Percentiles rank a stretch among this genome's conserved stretches.
These are phyloP conservation scores for Backusella australiensis DNA, from an alignment of 192 early-diverging fungal species.

Conservation along the genomic window DNA sequence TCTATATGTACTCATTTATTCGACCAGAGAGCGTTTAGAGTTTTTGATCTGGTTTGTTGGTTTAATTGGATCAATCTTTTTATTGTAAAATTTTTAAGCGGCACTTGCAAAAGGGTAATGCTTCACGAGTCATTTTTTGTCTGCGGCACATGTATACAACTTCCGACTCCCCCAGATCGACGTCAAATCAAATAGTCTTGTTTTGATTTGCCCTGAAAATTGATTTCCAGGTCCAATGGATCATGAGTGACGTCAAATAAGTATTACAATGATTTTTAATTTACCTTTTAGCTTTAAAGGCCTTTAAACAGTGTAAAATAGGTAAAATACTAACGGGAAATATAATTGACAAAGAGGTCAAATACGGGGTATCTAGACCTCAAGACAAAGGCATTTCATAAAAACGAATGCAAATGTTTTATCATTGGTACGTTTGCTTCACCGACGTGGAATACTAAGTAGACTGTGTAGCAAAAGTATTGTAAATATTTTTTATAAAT, in stretches of 20 bases:
- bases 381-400: neutral
- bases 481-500: slow-evolving; percentile 1
- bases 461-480: slow-evolving; percentile 8
- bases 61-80: neutral
- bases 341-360: slow-evolving; percentile 14
- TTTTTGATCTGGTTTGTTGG: neutral
- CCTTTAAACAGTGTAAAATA: neutral
- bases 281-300: neutral
- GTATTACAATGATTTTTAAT: neutral
- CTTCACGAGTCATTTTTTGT: slow-evolving; percentile 15
- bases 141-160: slow-evolving; percentile 11
- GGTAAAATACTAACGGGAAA: slow-evolving; percentile 4
- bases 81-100: slow-evolving; percentile 1
- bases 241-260: slow-evolving; percentile 12
- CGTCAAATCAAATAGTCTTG: neutral
- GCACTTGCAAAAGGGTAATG: slow-evolving; percentile 15
- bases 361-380: neutral
- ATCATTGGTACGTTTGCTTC: slow-evolving; percentile 11
- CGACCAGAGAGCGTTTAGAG: neutral
- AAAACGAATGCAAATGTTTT: neutral
- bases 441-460: slow-evolving; percentile 3
- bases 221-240: neutral
- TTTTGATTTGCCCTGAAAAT: slow-evolving; percentile 12
- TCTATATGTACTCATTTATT: neutral
- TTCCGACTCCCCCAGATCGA: slow-evolving; percentile 13